Percentiles rank a stretch among this genome's conserved stretches.
Evolutionary conservation across 257 asterid species (phyloP).

Genomic region (Nicotiana undulata): DNA sequence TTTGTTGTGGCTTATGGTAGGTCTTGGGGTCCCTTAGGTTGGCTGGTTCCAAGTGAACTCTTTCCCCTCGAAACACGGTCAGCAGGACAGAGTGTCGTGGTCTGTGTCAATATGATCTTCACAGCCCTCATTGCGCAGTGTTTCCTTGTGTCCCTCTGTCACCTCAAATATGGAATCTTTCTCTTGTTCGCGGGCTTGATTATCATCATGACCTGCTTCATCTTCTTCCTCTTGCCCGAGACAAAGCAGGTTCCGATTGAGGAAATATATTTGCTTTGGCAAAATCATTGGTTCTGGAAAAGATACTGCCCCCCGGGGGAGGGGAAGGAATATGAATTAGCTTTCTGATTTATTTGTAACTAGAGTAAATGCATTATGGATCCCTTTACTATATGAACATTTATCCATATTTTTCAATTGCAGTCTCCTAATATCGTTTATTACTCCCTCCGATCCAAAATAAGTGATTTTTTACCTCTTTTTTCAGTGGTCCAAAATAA

Average conservation of each 20-base stretch:
- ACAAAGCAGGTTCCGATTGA: slow-evolving; percentile 95
- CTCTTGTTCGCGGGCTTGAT: slow-evolving; percentile 62
- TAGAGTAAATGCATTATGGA: neutral
- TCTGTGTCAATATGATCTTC: slow-evolving; percentile 81
- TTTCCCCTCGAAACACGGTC: slow-evolving; percentile 84
- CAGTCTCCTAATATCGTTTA: too few species aligned
- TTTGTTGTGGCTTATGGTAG: slow-evolving; percentile 67
- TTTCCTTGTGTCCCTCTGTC: slow-evolving; percentile 63
- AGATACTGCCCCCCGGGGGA: slow-evolving; percentile 38
- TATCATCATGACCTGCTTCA: slow-evolving; percentile 49
- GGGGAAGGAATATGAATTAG: neutral
- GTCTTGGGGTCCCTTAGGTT: slow-evolving; percentile 87
- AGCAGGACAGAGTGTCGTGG: slow-evolving; percentile 85
- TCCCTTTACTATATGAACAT: neutral
- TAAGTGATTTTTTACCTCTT: too few species aligned
- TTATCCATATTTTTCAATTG: neutral
- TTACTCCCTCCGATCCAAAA: too few species aligned
- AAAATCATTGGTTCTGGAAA: slow-evolving; percentile 81
- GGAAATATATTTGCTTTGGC: slow-evolving; percentile 67
- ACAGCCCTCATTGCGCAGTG: slow-evolving; percentile 77
- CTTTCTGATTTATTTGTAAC: neutral
- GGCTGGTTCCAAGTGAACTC: slow-evolving; percentile 84
- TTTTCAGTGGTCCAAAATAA: too few species aligned
- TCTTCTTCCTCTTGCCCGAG: slow-evolving; percentile 80
- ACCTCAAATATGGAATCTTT: slow-evolving; percentile 75